Evolutionary conservation across 768 basidiomycete genomes (phyloP).

Genomic region (Holtermanniella nyarrowii): DNA sequence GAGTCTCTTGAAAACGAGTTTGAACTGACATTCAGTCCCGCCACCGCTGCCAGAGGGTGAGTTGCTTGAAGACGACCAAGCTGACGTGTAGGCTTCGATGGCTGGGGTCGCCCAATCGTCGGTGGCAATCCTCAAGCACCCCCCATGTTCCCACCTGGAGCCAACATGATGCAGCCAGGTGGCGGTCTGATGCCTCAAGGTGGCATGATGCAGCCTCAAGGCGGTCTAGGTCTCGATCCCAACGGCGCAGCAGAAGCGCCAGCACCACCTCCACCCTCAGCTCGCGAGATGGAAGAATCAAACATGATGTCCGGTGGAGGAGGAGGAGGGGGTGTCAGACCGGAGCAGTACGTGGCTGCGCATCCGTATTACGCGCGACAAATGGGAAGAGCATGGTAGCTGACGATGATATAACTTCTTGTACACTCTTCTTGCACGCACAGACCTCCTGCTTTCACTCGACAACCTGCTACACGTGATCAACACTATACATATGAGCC

Average conservation of each 20-base stretch:
- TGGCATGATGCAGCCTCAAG: background rate
- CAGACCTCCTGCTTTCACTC: constrained; percentile 31
- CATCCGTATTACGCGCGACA: constrained; percentile 11
- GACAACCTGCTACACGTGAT: constrained; percentile 25
- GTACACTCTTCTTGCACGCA: background rate
- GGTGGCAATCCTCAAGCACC: constrained; percentile 1
- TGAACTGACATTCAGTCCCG: constrained; percentile 18
- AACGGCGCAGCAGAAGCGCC: constrained; percentile 2
- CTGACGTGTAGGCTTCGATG: constrained; percentile 28
- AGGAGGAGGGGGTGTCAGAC: constrained; percentile 16
- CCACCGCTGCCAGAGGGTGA: constrained; percentile 31
- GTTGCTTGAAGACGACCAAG: background rate
- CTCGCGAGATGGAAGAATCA: background rate
- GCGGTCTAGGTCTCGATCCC: constrained; percentile 1
- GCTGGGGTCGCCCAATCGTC: constrained; percentile 33
- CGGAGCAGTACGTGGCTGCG: constrained; percentile 31
- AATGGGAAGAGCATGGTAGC: background rate
- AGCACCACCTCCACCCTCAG: background rate
- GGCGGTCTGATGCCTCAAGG: background rate
- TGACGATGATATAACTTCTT: background rate
- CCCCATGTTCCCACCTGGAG: background rate
- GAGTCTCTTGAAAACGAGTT: constrained; percentile 4
- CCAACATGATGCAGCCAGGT: background rate
- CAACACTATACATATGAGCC: constrained; percentile 25
- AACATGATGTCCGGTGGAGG: no score